Evolutionary conservation across 2,329 filamentous ascomycete genomes (phyloP), one percentile per base, ranked within the genome.

Genomic region (Aspergillus bombycis): DNA sequence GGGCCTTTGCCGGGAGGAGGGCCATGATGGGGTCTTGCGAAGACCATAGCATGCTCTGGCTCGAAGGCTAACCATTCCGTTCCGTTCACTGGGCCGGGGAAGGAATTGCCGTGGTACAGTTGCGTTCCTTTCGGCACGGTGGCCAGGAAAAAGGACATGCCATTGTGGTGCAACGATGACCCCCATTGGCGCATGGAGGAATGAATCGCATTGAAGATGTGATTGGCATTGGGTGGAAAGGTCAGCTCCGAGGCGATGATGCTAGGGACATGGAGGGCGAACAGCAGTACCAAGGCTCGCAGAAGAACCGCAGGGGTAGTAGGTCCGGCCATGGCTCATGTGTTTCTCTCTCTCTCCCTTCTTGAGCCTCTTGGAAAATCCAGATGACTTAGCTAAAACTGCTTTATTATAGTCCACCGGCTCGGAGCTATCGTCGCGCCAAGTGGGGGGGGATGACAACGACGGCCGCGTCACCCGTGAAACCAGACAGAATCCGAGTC

Each of bases 41-140:
- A 93, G 3, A 81, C 72, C 67, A 90, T 81, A 0, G 90, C 88
- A 75, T 93, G 91, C 69, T 93, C 90, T 4, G 89, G 84, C 73
- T 93, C 91, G 71, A 93, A 93, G 0, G 91, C 91, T 1, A 93
- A 80, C 90, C 91, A 93, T 70, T 93, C 88, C 3, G 82, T 84
- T 0, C 82, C 84, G 2, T 77, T 74, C 0, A 91, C 82, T 0
- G 82, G 79, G 1, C 83, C 75, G 0, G 79, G 68, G 0, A 71
- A 74, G 10, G 67, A 68, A 0, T 82, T 83, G 14, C 91, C 91
- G 71, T 93, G 91, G 70, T 92, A 91, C 11, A 93, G 75, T 41
- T 88, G 78, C 0, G 87, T 89, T 3, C 87, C 89, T 21, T 81
- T 79, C 0, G 90, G 89, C 0, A 93, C 83, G 0, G 83, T 84